phyloP scores from a whole-genome alignment of 2,329 filamentous ascomycete species.

The Celoporthe dispersa region DNA sequence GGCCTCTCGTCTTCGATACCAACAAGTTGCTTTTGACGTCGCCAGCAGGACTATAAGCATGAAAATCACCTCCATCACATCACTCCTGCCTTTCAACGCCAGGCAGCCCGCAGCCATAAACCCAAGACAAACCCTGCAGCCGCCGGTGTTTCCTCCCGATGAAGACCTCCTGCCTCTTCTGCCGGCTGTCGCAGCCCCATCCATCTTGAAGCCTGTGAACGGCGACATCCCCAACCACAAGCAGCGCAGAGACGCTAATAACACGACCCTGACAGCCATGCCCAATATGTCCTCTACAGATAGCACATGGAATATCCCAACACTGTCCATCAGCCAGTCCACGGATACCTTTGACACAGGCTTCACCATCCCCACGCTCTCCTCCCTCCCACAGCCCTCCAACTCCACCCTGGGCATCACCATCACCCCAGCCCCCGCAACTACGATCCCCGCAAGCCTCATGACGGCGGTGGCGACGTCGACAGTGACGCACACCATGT shows the following conservation, averaged over 20 bases:
- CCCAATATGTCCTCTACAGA: not conserved
- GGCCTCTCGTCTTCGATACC: not conserved
- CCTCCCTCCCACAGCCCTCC: not conserved
- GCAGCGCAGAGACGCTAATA: not conserved
- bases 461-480: not conserved
- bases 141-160: not conserved
- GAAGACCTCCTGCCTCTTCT: not conserved
- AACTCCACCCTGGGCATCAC: not conserved
- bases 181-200: too few species aligned
- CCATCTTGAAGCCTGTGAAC: not conserved
- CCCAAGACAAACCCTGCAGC: not conserved
- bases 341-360: not conserved
- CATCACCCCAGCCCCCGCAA: not conserved
- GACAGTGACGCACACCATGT: not conserved
- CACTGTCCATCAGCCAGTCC: not conserved
- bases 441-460: not conserved
- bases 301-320: not conserved
- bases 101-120: not conserved
- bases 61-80: not conserved
- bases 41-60: not conserved
- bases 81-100: not conserved
- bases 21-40: not conserved
- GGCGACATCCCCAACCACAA: not conserved
- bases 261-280: not conserved
- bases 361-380: not conserved